phyloP scores from a whole-genome alignment of 192 early-diverging fungal species.

The Chytriomyces confervae region DNA sequence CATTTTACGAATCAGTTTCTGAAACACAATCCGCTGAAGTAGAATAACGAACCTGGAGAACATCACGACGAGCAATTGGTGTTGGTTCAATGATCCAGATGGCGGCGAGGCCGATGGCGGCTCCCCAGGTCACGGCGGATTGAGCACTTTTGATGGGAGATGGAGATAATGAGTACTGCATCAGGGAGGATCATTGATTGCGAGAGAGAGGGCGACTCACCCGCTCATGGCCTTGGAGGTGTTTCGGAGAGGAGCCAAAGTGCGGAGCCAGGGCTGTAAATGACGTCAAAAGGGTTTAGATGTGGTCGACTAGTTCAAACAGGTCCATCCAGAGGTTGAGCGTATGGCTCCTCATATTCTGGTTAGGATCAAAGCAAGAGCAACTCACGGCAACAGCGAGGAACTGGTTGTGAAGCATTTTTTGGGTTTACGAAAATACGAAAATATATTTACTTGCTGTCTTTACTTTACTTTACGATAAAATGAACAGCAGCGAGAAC shows the following conservation, averaged over 20 bases:
- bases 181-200: not conserved
- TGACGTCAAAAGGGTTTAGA: not conserved
- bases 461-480: no score
- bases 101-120: conserved; percentile 42
- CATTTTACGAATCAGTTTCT: not conserved
- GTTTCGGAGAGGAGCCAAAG: conserved; percentile 32
- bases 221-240: conserved; percentile 31
- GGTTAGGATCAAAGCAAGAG: not conserved
- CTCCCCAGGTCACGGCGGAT: conserved; percentile 48
- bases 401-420: conserved; percentile 27
- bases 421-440: conserved; percentile 11
- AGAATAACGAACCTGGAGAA: conserved; percentile 35
- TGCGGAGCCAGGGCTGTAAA: conserved; percentile 33
- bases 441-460: not conserved
- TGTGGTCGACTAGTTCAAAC: not conserved
- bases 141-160: conserved; percentile 8
- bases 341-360: not conserved
- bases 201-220: not conserved
- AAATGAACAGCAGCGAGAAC: no score
- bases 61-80: conserved; percentile 46
- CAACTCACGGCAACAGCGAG: conserved; percentile 29
- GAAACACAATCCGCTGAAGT: not conserved
- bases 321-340: not conserved
- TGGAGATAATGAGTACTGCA: not conserved
- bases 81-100: conserved; percentile 53